Base-by-base conservation (phyloP, 1,139 yeast species). In the Scheffersomyces insectosa region DNA sequence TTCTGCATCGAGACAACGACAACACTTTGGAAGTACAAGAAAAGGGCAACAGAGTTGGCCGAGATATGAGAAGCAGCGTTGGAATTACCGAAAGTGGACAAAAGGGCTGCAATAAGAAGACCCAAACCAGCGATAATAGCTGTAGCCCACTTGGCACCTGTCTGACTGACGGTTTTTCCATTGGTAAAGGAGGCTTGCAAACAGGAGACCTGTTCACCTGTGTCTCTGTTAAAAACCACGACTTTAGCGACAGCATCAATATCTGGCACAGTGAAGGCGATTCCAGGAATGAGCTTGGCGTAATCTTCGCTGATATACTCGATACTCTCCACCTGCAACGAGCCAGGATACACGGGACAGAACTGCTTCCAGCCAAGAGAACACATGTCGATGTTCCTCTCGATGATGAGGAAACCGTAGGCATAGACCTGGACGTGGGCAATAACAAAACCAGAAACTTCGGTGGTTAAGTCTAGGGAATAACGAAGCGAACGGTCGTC, bases 81-180 rank as follows among this genome's bases (percentile, higher is more conserved):
- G 5, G 91, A 84, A 64, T 84, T 85, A 38, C 93, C 93, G 59
- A 83, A 84, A 2, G 88, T 76, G 3, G 90, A 82, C 49, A 85
- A 70, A 25, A 81, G 47, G 3, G 90, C 89, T 9, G 89, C 85
- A 27, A 82, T 71, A 40, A 86, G 64, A 44, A 86, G 66, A n/a
- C 95, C 93, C 35, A 84, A 62, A 45, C 93, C 95, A 1, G 93
- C 91, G 53, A 85, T 69, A 13, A 83, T 82, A 0, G 95, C 95
- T 28, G 93, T 84, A 12, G 87, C 90, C 95, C 95, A 86, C 64
- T 85, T 83, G 38, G 83, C 89, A 48, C 90, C 91, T 3, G 80
- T 68, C 60, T 86, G 93, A 28, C 85, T 69, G 30, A 86, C 88
- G 3, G 91, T 83, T 56, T 82, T 85, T 39, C 91, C 90, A 57